A percentile compares a stretch with the other conserved stretches of the same genome.
Conservation (phyloP, 192 early-diverging fungal genomes). For the Rhizoclosmatium sp. region DNA sequence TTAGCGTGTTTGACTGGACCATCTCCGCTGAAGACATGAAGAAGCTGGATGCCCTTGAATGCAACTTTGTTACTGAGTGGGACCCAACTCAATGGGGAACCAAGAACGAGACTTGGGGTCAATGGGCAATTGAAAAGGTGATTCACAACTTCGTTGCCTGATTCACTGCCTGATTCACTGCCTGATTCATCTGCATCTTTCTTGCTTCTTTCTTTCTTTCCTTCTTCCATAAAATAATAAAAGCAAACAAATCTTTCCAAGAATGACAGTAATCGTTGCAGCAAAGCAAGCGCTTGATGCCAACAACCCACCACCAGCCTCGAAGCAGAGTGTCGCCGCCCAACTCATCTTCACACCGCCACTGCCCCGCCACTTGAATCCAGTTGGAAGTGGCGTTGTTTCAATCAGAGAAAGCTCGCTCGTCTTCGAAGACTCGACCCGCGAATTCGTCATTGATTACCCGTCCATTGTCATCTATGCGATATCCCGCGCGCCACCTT, state of each 20-base stretch:
- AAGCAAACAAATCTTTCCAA: neutral
- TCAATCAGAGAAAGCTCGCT: neutral
- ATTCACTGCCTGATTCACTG: neutral
- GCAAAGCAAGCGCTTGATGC: neutral
- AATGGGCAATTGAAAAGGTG: neutral
- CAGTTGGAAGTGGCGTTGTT: neutral
- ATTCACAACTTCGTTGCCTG: neutral
- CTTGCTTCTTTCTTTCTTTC: no score
- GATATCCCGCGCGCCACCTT: constrained; percentile 65
- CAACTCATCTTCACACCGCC: constrained; percentile 1
- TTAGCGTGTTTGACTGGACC: constrained; percentile 66
- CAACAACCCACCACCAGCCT: neutral
- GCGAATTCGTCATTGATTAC: constrained; percentile 62
- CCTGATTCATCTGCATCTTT: neutral
- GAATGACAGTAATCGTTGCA: neutral
- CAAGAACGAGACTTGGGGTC: neutral
- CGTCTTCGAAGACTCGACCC: neutral
- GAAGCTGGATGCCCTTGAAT: constrained; percentile 60
- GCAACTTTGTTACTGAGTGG: constrained; percentile 55
- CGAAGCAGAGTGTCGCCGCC: neutral
- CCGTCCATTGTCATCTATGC: constrained; percentile 75
- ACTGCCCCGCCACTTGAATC: neutral
- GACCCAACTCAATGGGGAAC: constrained; percentile 16
- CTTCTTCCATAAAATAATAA: neutral
- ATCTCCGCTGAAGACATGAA: constrained; percentile 66